These are phyloP conservation scores for Phialophora expanda DNA, from an alignment of 2,329 filamentous ascomycete species.

Conservation along the genomic window DNA sequence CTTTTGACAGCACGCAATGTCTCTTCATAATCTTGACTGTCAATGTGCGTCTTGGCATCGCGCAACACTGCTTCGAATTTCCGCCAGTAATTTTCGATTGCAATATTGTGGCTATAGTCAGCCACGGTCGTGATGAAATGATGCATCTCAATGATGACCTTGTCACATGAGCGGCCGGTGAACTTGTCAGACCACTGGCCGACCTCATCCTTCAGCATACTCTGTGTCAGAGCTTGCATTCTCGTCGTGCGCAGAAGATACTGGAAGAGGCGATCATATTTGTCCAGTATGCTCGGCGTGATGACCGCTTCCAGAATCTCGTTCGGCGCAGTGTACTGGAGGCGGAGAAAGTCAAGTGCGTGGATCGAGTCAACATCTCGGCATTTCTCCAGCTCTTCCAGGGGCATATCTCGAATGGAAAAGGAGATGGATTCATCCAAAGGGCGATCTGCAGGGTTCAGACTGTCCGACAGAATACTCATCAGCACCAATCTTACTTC, in stretches of 20 bases:
- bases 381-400: slow-evolving; percentile 79
- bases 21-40: slow-evolving; percentile 51
- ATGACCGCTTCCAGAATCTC: slow-evolving; percentile 73
- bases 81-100: slow-evolving; percentile 74
- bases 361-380: slow-evolving; percentile 82
- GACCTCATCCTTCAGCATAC: slow-evolving; percentile 37
- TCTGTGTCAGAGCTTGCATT: slow-evolving; percentile 72
- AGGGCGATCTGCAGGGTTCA: slow-evolving; percentile 43
- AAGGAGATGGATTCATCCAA: slow-evolving; percentile 57
- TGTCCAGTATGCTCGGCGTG: slow-evolving; percentile 69
- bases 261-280: slow-evolving; percentile 86
- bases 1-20: slow-evolving; percentile 61
- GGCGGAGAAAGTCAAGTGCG: slow-evolving; percentile 88
- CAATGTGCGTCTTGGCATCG: slow-evolving; percentile 64
- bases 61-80: slow-evolving; percentile 70
- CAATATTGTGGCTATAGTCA: slow-evolving; percentile 79
- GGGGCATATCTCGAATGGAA: slow-evolving; percentile 77
- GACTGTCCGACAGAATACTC: slow-evolving; percentile 80
- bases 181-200: slow-evolving; percentile 6
- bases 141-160: slow-evolving; percentile 76
- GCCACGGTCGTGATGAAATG: slow-evolving; percentile 77
- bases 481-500: slow-evolving; percentile 89
- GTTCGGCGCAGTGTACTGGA: slow-evolving; percentile 79
- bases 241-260: slow-evolving; percentile 76
- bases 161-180: slow-evolving; percentile 49